These are phyloP conservation scores for Fusarium sp. DNA, from an alignment of 2,329 filamentous ascomycete species.

Conservation along the genomic window DNA sequence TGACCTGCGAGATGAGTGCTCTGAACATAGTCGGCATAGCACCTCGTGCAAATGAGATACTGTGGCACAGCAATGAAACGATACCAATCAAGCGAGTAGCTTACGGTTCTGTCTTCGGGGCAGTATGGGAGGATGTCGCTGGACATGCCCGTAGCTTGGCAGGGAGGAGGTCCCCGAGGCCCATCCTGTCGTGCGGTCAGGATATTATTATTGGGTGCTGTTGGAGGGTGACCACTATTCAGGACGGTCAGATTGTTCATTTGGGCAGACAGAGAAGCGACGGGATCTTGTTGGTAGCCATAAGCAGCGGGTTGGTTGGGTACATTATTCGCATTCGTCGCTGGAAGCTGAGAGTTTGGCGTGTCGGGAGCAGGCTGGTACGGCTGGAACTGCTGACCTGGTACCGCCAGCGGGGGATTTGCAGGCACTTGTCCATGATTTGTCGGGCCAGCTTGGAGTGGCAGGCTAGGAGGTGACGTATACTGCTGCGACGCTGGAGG, in stretches of 20 bases:
- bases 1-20: slow-evolving; percentile 40
- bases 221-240: not conserved
- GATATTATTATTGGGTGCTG: not conserved
- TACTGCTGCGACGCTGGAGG: not conserved
- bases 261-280: slow-evolving; percentile 19
- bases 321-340: accelerated
- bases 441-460: not conserved
- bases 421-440: not conserved
- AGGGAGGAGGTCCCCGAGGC: slow-evolving; percentile 12
- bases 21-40: slow-evolving; percentile 51
- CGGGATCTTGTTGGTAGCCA: not conserved
- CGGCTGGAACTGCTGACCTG: not conserved
- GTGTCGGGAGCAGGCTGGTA: not conserved
- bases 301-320: not conserved
- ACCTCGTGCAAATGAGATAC: slow-evolving; percentile 53
- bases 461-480: not conserved
- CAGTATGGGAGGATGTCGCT: slow-evolving; percentile 42
- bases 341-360: not conserved
- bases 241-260: slow-evolving; percentile 30
- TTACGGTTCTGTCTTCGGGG: slow-evolving; percentile 40
- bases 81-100: slow-evolving; percentile 48
- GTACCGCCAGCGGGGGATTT: accelerated
- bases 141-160: slow-evolving; percentile 36
- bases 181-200: not conserved
- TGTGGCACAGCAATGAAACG: slow-evolving; percentile 38